Conservation (phyloP, 1,284 basidiomycete genomes). For the Cutaneotrichosporon curvatum region DNA sequence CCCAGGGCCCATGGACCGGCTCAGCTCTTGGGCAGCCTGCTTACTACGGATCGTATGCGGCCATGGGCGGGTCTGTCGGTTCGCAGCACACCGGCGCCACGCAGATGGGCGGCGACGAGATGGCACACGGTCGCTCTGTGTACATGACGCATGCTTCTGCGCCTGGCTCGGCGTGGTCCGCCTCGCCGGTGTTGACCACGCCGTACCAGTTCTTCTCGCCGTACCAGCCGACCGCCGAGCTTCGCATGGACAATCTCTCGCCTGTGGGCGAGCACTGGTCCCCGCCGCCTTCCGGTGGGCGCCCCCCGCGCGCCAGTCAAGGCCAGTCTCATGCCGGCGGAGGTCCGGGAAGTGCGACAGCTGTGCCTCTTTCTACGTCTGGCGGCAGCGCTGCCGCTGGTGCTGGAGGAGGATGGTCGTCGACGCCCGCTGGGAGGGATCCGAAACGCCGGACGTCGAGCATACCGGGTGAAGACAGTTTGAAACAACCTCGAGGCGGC, state of each 20-base stretch:
- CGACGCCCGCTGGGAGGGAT: constrained; percentile 1
- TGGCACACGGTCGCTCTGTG: constrained; percentile 10
- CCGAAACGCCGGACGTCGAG: background rate
- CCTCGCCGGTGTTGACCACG: constrained; percentile 12
- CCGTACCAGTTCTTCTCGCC: constrained; percentile 15
- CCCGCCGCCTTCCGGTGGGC: background rate
- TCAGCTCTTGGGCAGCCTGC: constrained; percentile 4
- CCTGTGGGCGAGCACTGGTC: constrained; percentile 12
- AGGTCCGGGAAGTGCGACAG: background rate
- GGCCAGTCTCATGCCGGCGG: no score
- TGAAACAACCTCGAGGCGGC: background rate
- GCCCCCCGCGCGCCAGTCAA: no score
- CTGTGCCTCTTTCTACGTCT: background rate
- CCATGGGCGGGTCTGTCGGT: constrained; percentile 1
- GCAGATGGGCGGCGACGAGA: constrained; percentile 4
- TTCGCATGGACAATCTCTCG: constrained; percentile 9
- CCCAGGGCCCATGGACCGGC: constrained; percentile 9
- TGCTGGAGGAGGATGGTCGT: background rate
- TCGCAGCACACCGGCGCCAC: constrained; percentile 6
- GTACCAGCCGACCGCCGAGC: constrained; percentile 6
- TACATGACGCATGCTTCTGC: constrained; percentile 8
- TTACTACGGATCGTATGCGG: constrained; percentile 10
- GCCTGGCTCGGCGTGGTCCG: constrained; percentile 9
- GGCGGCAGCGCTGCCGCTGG: background rate
- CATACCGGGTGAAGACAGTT: background rate